Base-by-base conservation (phyloP, 148 eudicot genomes). In the Cornus florida region DNA sequence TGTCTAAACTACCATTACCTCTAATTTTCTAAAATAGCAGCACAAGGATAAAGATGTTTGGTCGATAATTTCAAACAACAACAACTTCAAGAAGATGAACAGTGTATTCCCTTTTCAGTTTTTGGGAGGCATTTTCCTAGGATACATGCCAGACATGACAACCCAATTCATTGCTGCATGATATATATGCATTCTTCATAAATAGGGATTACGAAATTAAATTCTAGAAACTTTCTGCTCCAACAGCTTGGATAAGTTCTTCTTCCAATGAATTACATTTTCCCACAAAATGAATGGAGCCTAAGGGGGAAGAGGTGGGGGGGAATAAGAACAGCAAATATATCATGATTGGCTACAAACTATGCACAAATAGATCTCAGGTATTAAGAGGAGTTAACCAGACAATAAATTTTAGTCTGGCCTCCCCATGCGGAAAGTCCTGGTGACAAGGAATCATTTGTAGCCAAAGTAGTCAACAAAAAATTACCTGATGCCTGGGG, bases 401-500 rank as follows among this genome's bases (percentile, higher is more conserved):
- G 3, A 17, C 0, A 33, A 39, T 67, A 35, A 20, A 22, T 32
- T 62, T 19, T 62, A 62, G 66, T 62, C 66, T 16, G 23, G 66
- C 66, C 66, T 62, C 19, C 66, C 8, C 66, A 19, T 62, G 23
- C 7, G 4, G 66, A 7, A 62, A 62, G 66, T 0, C 22, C 23
- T 62, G n/a, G 65, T 4, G 23, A 62, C 59, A 62, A 20, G 66
- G 20, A n/a, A 62, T 62, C 24, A 17, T 62, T 62, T n/a, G 6
- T 20, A 62, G 7, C 19, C 2, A 62, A 62, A 6, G 23, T 43
- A 17, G 4, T 62, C 22, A 20, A 53, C 22, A 62, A 64, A 73
- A 16, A 35, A 83, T 75, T 81, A 91, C 94, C 94, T 78, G 87
- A 84, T 78, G 92, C 91, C 76, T 86, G 88, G 59, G 94, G 92